These are phyloP conservation scores for Pichia phayaonensis DNA, from an alignment of 805 yeast species.

Conservation along the genomic window DNA sequence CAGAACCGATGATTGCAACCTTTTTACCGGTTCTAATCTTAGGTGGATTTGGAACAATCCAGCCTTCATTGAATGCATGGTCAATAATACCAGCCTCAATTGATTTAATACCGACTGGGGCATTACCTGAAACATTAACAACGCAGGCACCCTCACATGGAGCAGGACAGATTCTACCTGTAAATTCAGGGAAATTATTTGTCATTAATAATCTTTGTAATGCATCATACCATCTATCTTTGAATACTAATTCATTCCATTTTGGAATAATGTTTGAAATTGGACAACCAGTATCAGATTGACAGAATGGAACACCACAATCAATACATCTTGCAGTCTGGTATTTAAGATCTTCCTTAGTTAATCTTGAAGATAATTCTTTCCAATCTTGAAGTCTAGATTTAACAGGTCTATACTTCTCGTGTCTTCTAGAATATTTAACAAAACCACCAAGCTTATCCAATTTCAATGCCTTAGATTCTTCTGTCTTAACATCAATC, in stretches of 20 bases:
- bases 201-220: conserved; percentile 88
- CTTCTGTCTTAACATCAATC: conserved; percentile 57
- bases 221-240: conserved; percentile 92
- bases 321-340: conserved; percentile 99
- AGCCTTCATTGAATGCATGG: conserved; percentile 91
- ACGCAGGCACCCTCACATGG: conserved; percentile 97
- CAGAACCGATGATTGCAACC: conserved; percentile 89
- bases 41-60: conserved; percentile 87
- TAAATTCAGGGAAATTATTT: conserved; percentile 97
- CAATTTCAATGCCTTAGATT: conserved; percentile 54
- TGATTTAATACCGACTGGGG: conserved; percentile 94
- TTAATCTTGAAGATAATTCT: conserved; percentile 73
- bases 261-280: conserved; percentile 95
- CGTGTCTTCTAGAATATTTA: conserved; percentile 86
- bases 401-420: conserved; percentile 72
- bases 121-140: conserved; percentile 79
- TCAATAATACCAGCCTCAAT: conserved; percentile 95
- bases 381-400: conserved; percentile 85
- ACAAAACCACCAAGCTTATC: conserved; percentile 88
- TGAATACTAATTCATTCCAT: conserved; percentile 94
- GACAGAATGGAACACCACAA: conserved; percentile 99
- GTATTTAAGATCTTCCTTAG: conserved; percentile 77
- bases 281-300: conserved; percentile 97
- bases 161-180: conserved; percentile 98
- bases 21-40: conserved; percentile 71